These are phyloP conservation scores for Paramyrothecium roridum DNA, from an alignment of 2,329 filamentous ascomycete genomes.

Conservation along the genomic window DNA sequence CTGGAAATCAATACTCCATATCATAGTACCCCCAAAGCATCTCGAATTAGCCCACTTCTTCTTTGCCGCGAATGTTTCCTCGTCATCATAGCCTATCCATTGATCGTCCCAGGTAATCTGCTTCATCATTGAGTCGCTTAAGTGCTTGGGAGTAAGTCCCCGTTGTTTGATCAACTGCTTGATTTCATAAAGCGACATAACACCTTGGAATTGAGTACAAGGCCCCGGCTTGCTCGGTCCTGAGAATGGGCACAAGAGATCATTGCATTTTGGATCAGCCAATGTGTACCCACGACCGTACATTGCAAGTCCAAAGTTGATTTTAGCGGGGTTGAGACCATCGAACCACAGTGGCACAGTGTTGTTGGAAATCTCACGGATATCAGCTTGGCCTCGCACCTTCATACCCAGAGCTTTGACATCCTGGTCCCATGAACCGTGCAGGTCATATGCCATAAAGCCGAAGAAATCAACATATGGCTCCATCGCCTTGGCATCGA, in stretches of 20 bases:
- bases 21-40: conserved; percentile 14
- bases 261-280: conserved; percentile 18
- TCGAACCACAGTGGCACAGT: conserved; percentile 37
- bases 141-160: conserved; percentile 11
- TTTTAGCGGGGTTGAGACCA: conserved; percentile 32
- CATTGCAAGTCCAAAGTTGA: conserved; percentile 43
- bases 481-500: conserved; percentile 33
- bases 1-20: conserved; percentile 11
- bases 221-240: conserved; percentile 18
- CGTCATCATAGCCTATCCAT: conserved; percentile 21
- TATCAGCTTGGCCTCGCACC: conserved; percentile 36
- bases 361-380: conserved; percentile 35
- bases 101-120: conserved; percentile 18
- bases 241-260: conserved; percentile 16
- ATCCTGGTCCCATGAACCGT: conserved; percentile 37
- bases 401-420: conserved; percentile 22
- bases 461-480: conserved; percentile 32
- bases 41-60: conserved; percentile 7
- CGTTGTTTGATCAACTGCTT: conserved; percentile 18
- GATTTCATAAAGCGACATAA: conserved; percentile 27
- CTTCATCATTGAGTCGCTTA: conserved; percentile 10
- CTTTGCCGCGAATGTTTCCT: conserved; percentile 16
- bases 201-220: conserved; percentile 23
- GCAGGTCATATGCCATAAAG: conserved; percentile 38
- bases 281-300: conserved; percentile 45